Percentiles rank a stretch among this genome's conserved stretches.
Conservation (phyloP, 768 basidiomycete genomes). For the Naganishia friedmannii region DNA sequence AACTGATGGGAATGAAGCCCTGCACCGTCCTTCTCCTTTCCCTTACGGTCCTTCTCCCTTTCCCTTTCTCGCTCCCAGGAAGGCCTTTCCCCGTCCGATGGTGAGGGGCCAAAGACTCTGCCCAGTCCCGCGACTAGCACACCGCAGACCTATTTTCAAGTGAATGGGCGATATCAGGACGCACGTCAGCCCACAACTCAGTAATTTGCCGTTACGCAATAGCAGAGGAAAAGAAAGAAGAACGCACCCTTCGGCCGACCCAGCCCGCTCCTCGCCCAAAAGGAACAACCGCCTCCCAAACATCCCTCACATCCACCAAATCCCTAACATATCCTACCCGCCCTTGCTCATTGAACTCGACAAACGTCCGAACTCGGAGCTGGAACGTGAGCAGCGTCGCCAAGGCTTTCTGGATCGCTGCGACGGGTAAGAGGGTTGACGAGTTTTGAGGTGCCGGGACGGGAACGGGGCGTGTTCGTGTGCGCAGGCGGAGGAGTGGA, state of each 20-base stretch:
- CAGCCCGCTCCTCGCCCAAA: slow-evolving; percentile 29
- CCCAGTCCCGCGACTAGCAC: slow-evolving; percentile 13
- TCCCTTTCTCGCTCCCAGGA: background rate
- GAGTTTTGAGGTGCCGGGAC: no score
- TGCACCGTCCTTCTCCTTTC: no score
- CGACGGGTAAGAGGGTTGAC: background rate
- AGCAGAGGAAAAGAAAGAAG: no score
- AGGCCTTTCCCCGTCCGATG: background rate
- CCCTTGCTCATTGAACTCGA: slow-evolving; percentile 32
- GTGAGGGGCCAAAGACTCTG: background rate
- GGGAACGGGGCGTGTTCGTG: no score
- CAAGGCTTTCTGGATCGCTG: background rate
- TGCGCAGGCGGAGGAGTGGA: no score
- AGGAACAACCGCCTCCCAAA: slow-evolving; percentile 29
- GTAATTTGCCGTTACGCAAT: no score
- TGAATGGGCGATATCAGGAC: no score
- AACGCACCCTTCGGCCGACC: slow-evolving; percentile 23
- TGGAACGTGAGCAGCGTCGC: slow-evolving; percentile 22
- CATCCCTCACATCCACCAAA: slow-evolving; percentile 31
- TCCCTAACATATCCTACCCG: slow-evolving; percentile 31
- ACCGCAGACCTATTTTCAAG: background rate
- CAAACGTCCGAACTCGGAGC: slow-evolving; percentile 27
- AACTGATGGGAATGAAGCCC: background rate
- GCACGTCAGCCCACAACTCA: no score
- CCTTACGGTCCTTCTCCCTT: background rate